Evolutionary conservation across 176 grass and related monocot genomes (phyloP), one percentile per base, ranked within the genome.

Genomic region (Secale cereale): DNA sequence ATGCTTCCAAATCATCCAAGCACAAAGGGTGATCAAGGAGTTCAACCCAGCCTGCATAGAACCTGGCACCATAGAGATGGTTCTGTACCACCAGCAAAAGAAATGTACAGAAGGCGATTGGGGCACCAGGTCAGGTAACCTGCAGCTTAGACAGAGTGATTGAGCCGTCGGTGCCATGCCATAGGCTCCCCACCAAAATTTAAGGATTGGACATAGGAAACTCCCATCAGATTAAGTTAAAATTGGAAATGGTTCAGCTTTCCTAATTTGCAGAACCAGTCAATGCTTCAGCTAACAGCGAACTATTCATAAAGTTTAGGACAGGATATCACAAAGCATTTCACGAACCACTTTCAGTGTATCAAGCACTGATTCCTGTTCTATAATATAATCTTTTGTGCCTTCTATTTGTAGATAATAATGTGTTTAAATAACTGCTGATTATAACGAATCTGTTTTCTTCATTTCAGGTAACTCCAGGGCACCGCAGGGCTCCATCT

Each of bases 391-490:
- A 67, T 48, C 28, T 68, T 74, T 6, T 78, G 33, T 80, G 36
- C 33, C 57, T 78, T 82, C 33, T 65, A 71, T 29, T 80, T 20
- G 9, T 40, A 57, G 45, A 70, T 22, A 67, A 26, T 81, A 52
- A 70, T 71, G 43, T 81, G 46, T 69, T 65, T 20, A 77, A 70
- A 81, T 81, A 73, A 59, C 15, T 59, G 57, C 76, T 37, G 50
- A 61, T 56, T 81, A 11, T 85, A 41, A 65, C 33, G 25, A 59
- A 28, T 2, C 36, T 30, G 59, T 75, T 78, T 74, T 81, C 59
- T 54, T 73, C 87, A 35, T 82, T 77, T 87, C 82, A 96, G 93
- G 90, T 25, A 81, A 84, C 66, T n/a, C 72, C 41, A 22, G 59
- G 17, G 43, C 78, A 91, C 69, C 77, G 56, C 76, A 82, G 90